A percentile compares a stretch with the other conserved stretches of the same genome.
These are phyloP conservation scores for Castanea mollissima DNA, from an alignment of 306 rosid genomes.

Conservation along the genomic window DNA sequence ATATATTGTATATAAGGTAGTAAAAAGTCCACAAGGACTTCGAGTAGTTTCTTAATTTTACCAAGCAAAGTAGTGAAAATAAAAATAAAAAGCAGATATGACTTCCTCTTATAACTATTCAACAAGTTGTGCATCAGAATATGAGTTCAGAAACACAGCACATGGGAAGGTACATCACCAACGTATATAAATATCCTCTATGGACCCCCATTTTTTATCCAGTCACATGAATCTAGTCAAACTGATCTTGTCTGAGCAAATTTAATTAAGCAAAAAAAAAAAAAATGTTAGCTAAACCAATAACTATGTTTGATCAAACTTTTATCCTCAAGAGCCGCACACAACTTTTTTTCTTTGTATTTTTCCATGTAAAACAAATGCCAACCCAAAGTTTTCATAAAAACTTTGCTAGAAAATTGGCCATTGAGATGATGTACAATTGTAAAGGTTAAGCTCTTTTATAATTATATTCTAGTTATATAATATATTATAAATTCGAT, in stretches of 20 bases:
- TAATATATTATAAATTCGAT: accelerated
- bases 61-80: too few species aligned
- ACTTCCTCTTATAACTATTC: not conserved
- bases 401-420: too few species aligned
- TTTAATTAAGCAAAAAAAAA: not conserved
- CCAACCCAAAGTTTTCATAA: too few species aligned
- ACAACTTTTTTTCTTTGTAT: not conserved
- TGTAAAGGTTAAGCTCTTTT: too few species aligned
- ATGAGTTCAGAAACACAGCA: slow-evolving; percentile 5
- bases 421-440: too few species aligned
- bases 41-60: too few species aligned
- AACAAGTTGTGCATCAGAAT: slow-evolving; percentile 23
- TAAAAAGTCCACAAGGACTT: too few species aligned
- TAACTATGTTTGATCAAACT: too few species aligned
- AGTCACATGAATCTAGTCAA: slow-evolving; percentile 2
- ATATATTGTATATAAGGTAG: too few species aligned
- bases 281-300: not conserved
- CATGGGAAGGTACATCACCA: slow-evolving; percentile 13
- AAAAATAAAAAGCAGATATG: too few species aligned
- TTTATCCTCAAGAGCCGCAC: not conserved
- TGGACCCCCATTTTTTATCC: not conserved
- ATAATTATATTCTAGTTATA: accelerated
- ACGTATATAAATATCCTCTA: slow-evolving; percentile 1
- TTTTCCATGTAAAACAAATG: too few species aligned
- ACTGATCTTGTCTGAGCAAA: not conserved